Evolutionary conservation across 257 asterid genomes (phyloP).

Genomic region (Capsicum chinense): DNA sequence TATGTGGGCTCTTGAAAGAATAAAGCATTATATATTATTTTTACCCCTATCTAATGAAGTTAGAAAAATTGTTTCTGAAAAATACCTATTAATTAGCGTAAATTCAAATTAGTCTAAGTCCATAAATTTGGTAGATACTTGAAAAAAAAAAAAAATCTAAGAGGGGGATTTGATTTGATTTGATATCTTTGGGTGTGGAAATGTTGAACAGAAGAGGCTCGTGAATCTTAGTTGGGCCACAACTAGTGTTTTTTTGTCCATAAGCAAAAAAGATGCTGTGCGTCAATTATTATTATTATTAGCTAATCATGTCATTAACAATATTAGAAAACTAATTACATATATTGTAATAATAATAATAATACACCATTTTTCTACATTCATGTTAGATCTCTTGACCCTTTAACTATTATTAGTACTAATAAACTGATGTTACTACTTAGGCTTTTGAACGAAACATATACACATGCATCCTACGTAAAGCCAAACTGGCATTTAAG

Average conservation of each 20-base stretch:
- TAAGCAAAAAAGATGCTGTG: conserved; percentile 32
- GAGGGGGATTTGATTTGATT: background rate
- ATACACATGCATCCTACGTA: conserved; percentile 1
- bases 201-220: conserved; percentile 23
- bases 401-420: background rate
- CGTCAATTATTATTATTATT: background rate
- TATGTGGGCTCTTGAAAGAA: too few species aligned
- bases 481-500: background rate
- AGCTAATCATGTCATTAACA: background rate
- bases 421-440: background rate
- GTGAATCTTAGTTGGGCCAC: conserved; percentile 31
- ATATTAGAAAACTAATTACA: background rate
- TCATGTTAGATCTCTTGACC: background rate
- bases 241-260: conserved; percentile 30
- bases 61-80: too few species aligned
- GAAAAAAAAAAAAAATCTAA: background rate
- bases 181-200: background rate
- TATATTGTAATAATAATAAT: background rate
- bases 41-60: too few species aligned
- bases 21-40: too few species aligned
- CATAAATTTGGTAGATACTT: background rate
- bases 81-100: too few species aligned
- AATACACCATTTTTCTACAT: background rate
- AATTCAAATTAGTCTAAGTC: background rate
- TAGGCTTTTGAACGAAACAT: background rate